These are phyloP conservation scores for Microcera coccophila DNA, from an alignment of 2,329 filamentous ascomycete species.

Conservation along the genomic window DNA sequence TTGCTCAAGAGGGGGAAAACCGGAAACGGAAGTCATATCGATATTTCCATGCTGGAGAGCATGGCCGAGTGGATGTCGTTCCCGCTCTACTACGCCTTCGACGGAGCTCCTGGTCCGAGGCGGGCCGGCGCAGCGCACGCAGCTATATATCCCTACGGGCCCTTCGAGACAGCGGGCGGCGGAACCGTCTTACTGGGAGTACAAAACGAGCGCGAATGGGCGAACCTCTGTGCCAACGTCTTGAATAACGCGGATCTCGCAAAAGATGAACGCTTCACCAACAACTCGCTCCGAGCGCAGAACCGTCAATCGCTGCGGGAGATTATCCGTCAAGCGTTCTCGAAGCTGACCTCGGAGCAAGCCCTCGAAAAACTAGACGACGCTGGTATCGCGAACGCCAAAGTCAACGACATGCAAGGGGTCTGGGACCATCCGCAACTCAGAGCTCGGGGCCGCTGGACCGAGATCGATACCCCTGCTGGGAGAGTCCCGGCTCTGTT, in stretches of 20 bases:
- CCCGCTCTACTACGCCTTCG: constrained; percentile 51
- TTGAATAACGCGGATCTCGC: constrained; percentile 40
- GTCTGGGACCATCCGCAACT: constrained; percentile 54
- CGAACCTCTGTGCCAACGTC: constrained; percentile 44
- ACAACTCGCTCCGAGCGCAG: constrained; percentile 42
- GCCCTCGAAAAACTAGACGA: constrained; percentile 42
- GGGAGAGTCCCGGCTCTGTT: constrained; percentile 47
- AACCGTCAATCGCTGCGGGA: constrained; percentile 44
- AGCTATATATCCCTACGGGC: constrained; percentile 54
- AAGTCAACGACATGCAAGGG: constrained; percentile 51
- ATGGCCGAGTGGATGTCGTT: constrained; percentile 59
- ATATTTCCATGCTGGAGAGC: constrained; percentile 56
- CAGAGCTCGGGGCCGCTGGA: constrained; percentile 48
- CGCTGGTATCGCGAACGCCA: constrained; percentile 52
- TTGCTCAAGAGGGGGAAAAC: constrained; percentile 47
- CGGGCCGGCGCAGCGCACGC: constrained; percentile 51
- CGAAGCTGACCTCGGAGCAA: constrained; percentile 35
- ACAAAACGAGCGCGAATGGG: constrained; percentile 56
- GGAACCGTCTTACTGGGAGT: constrained; percentile 53
- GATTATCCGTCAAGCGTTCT: constrained; percentile 44
- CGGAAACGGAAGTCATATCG: constrained; percentile 46
- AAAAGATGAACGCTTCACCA: constrained; percentile 44
- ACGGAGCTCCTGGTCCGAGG: constrained; percentile 40
- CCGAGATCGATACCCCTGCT: constrained; percentile 44
- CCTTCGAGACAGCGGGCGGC: constrained; percentile 46